Percentiles rank a stretch among this genome's conserved stretches.
Conservation (phyloP, 2,329 filamentous ascomycete species). For the Rhynchosporium agropyri region DNA sequence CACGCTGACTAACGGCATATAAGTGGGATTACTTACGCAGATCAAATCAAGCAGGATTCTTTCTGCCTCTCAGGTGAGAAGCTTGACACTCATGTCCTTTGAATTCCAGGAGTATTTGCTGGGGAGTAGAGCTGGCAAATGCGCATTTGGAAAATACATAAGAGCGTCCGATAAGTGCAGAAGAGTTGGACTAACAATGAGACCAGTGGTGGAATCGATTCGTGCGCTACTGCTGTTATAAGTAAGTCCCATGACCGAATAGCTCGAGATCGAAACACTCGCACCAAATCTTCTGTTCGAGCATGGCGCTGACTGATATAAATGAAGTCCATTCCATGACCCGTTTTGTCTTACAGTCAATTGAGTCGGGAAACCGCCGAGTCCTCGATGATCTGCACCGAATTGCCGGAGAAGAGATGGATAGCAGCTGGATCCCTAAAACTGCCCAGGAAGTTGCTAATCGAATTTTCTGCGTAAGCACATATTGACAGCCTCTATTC, state of each 20-base stretch:
- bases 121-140: too few relatives aligned
- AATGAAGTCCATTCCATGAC: constrained; percentile 44
- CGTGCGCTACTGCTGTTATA: constrained; percentile 56
- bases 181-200: too few relatives aligned
- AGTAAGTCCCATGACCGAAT: too few relatives aligned
- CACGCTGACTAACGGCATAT: too few relatives aligned
- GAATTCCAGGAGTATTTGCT: too few relatives aligned
- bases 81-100: too few relatives aligned
- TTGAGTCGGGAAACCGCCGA: constrained; percentile 50
- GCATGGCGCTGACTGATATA: too few relatives aligned
- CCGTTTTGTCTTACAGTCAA: constrained; percentile 56
- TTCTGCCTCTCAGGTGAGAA: constrained; percentile 52
- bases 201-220: constrained; percentile 58
- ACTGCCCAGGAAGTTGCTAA: constrained; percentile 58
- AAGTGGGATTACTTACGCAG: constrained; percentile 7
- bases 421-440: constrained; percentile 46
- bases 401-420: constrained; percentile 54
- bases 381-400: constrained; percentile 55
- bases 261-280: too few relatives aligned
- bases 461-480: constrained; percentile 53
- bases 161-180: too few relatives aligned
- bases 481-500: too few relatives aligned
- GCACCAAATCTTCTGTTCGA: too few relatives aligned
- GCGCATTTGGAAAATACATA: too few relatives aligned
- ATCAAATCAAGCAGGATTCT: constrained; percentile 50